Evolutionary conservation across 2,329 filamentous ascomycete genomes (phyloP), one percentile per base, ranked within the genome.

Genomic region (Zasmidium citrigriseum): DNA sequence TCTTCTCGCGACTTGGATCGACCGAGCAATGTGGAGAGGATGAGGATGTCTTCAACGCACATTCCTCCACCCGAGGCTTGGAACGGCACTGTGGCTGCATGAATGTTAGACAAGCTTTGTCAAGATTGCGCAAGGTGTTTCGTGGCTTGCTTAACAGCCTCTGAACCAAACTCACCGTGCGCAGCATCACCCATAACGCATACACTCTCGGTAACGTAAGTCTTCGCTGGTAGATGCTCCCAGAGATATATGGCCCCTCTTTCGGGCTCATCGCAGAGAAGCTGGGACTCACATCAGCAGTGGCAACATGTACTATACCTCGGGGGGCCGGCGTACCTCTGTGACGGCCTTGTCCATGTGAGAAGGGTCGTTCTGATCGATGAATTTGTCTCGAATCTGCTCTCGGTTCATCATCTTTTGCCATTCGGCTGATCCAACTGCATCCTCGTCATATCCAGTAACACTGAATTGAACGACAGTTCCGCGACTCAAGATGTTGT

Each of bases 181-280:
- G 45, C 55, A 25, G 49, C 48, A 48, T 57, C 55, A 22, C 55
- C 38, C 21, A 57, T 44, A 10, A 57, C 24, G 18, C 55, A 57
- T 14, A 57, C 27, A 7, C 21, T 16, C 11, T 38, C 48, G 29
- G 38, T 14, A 21, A 27, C 14, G 49, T 47, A 57, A 2, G 55
- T 52, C 16, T 18, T 38, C 4, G 55, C 49, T 24, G 12, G 46
- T 18, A 25, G 24, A 9, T 54, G 22, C 47, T 50, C 47, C 47
- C 47, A 50, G 7, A 50, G 22, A 25, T 27, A 50, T n/a, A 50
- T 50, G 21, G 25, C 47, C n/a, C 24, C 16, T 7, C 47, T 20
- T 18, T 9, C 24, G 12, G 22, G 47, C n/a, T 50, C 23, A 18
- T 24, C 24, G 47, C 47, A 50, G 10, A 50, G 23, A 20, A 50